These are phyloP conservation scores for Pseudotsuga menziesii DNA, from an alignment of 75 land plant genomes.

Conservation along the genomic window DNA sequence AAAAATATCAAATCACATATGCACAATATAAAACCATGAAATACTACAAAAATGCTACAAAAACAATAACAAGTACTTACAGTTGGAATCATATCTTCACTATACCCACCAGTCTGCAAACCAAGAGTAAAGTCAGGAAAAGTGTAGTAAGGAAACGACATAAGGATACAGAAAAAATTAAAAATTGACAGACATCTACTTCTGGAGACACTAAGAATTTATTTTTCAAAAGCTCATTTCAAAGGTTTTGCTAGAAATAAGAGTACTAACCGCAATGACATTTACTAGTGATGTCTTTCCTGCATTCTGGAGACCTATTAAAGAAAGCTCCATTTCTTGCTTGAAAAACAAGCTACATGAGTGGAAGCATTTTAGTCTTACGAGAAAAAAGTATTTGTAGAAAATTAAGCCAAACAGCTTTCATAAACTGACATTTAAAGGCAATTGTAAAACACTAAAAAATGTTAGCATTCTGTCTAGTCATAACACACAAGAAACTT, in stretches of 20 bases:
- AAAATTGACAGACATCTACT: not conserved
- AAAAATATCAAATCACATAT: conserved; percentile 2
- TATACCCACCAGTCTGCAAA: conserved; percentile 90
- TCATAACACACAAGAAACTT: too few species aligned
- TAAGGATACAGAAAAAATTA: not conserved
- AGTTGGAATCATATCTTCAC: conserved; percentile 99
- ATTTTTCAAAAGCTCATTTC: not conserved
- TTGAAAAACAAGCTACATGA: conserved; percentile 88
- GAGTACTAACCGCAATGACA: conserved; percentile 90
- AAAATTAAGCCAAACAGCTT: too few species aligned
- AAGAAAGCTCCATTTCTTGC: conserved; percentile 97
- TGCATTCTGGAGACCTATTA: conserved; percentile 98
- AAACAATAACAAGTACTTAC: conserved; percentile 34
- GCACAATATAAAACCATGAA: too few species aligned
- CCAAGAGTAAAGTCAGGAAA: not conserved
- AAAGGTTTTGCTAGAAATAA: not conserved
- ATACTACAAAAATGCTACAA: not conserved
- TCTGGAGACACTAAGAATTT: not conserved
- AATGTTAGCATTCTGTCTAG: too few species aligned
- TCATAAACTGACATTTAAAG: too few species aligned
- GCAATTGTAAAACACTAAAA: too few species aligned
- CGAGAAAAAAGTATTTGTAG: too few species aligned
- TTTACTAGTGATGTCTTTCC: conserved; percentile 97
- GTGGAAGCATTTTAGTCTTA: not conserved
- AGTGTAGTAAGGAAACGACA: not conserved